A percentile compares a stretch with the other conserved stretches of the same genome.
Conservation (phyloP, 495 filamentous ascomycete species). For the Aspergillus mulundensis region DNA sequence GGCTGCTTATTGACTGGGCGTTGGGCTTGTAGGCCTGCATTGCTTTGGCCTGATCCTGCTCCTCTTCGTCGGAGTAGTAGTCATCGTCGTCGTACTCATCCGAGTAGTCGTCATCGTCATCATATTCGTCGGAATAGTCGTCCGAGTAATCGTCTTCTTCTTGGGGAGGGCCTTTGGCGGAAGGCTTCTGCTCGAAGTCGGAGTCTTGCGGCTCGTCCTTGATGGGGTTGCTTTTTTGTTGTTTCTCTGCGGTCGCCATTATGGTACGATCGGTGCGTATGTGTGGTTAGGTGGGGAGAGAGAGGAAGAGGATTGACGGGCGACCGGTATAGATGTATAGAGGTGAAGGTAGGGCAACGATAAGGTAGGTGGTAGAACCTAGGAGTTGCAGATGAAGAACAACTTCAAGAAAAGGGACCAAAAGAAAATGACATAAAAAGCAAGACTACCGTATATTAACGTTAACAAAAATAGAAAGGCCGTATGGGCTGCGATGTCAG, state of each 20-base stretch:
- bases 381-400: neutral
- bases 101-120: constrained; percentile 43
- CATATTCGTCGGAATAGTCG: constrained; percentile 39
- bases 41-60: constrained; percentile 19
- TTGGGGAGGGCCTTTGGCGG: constrained; percentile 14
- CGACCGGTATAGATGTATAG: constrained; percentile 1
- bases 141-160: constrained; percentile 40
- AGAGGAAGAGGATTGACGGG: neutral
- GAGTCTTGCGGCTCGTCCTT: constrained; percentile 39
- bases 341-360: neutral
- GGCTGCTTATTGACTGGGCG: constrained; percentile 18
- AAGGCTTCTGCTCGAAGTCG: constrained; percentile 26
- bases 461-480: neutral
- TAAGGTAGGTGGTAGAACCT: neutral
- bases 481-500: neutral
- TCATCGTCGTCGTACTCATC: constrained; percentile 39
- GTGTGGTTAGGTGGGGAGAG: neutral
- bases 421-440: neutral
- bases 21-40: constrained; percentile 43
- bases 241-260: constrained; percentile 42
- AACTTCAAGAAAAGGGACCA: neutral
- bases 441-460: constrained; percentile 4
- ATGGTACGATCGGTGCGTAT: constrained; percentile 14
- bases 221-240: constrained; percentile 29
- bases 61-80: constrained; percentile 23